A percentile compares a stretch with the other conserved stretches of the same genome.
Evolutionary conservation across 805 yeast genomes (phyloP).

Genomic region (Wickerhamiella vanderwaltii): DNA sequence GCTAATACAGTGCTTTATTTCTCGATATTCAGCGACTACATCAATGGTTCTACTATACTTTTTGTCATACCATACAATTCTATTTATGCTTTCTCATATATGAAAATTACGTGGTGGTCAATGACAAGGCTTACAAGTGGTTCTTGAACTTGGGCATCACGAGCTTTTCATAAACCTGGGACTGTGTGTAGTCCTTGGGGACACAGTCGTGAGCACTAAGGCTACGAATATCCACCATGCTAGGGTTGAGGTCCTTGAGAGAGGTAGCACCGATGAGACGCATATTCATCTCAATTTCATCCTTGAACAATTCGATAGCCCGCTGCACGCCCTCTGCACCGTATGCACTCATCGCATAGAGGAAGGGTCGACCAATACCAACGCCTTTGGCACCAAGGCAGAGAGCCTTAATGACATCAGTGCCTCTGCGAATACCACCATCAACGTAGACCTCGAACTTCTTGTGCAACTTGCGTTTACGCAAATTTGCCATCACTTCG

Average conservation of each 20-base stretch:
- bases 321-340: constrained; percentile 62
- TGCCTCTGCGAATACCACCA: constrained; percentile 68
- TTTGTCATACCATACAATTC: too few species aligned
- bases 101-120: too few species aligned
- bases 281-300: constrained; percentile 68
- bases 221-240: constrained; percentile 41
- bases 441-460: constrained; percentile 56
- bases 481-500: constrained; percentile 45
- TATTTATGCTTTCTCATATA: too few species aligned
- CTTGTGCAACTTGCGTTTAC: constrained; percentile 23
- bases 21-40: too few species aligned
- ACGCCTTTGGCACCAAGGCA: constrained; percentile 66
- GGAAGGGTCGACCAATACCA: constrained; percentile 65
- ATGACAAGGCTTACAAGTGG: background rate
- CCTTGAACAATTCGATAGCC: constrained; percentile 54
- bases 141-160: constrained; percentile 18
- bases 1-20: too few species aligned
- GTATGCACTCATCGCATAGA: constrained; percentile 67
- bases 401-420: constrained; percentile 65
- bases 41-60: too few species aligned
- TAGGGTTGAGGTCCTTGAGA: constrained; percentile 46
- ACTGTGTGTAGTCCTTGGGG: constrained; percentile 18
- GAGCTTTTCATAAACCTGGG: constrained; percentile 20
- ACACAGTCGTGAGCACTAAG: constrained; percentile 14
- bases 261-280: constrained; percentile 60